Conservation (phyloP, 352 stramenopile genomes). For the Thraustochytrium sp. region DNA sequence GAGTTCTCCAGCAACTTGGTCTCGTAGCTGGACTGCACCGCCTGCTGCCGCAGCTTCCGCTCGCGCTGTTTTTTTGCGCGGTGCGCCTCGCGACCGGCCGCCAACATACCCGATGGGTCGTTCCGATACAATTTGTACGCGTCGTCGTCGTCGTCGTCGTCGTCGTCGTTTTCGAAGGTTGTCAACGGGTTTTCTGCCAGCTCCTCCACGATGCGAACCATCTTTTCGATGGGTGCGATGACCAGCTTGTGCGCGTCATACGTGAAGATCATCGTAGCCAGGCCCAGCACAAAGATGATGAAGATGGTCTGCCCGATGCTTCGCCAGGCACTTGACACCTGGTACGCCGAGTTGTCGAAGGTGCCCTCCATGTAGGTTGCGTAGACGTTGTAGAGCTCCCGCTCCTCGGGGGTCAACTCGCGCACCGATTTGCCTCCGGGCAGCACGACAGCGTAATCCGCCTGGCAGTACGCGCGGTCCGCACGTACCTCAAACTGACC, state of each 20-base stretch:
- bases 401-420: too few relatives aligned
- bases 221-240: constrained; percentile 90
- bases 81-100: constrained; percentile 43
- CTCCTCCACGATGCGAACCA: constrained; percentile 77
- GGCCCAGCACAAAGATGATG: constrained; percentile 78
- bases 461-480: not conserved
- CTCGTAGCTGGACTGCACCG: constrained; percentile 60
- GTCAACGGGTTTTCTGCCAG: constrained; percentile 68
- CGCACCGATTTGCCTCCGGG: too few relatives aligned
- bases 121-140: too few relatives aligned
- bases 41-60: not conserved
- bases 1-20: constrained; percentile 91
- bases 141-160: constrained; percentile 67
- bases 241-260: constrained; percentile 87
- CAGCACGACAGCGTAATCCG: too few relatives aligned
- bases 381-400: too few relatives aligned
- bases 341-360: not conserved
- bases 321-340: constrained; percentile 12
- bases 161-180: constrained; percentile 59
- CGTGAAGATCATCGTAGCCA: constrained; percentile 84
- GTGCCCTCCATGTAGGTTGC: not conserved
- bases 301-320: constrained; percentile 74
- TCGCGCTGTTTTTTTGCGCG: constrained; percentile 59
- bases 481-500: not conserved
- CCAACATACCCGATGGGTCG: constrained; percentile 55